Evolutionary conservation across 2,329 filamentous ascomycete species (phyloP).

Genomic region (Aureobasidium uvarum): DNA sequence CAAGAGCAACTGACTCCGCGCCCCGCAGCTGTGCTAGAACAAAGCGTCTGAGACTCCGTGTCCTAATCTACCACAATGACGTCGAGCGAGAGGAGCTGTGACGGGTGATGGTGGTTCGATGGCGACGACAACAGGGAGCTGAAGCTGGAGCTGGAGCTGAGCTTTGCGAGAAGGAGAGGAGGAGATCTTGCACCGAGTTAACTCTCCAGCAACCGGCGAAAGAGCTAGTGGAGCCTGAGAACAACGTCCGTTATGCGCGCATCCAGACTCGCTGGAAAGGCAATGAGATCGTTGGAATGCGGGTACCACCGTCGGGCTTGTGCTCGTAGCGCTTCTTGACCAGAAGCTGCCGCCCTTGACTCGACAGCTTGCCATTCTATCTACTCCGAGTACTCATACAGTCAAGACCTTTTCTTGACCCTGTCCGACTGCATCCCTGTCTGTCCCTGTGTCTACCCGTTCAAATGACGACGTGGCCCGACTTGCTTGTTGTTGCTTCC

Average conservation of each 20-base stretch:
- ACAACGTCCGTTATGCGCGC: slow-evolving; percentile 26
- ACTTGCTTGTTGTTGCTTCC: not conserved
- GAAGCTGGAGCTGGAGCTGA: slow-evolving; percentile 25
- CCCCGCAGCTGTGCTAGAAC: slow-evolving; percentile 24
- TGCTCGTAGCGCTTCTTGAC: not conserved
- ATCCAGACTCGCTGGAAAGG: slow-evolving; percentile 22
- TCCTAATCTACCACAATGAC: slow-evolving; percentile 22
- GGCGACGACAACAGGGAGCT: slow-evolving; percentile 10
- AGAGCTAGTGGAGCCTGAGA: slow-evolving; percentile 26
- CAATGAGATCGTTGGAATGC: slow-evolving; percentile 27
- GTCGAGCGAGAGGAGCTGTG: not conserved
- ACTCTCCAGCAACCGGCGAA: slow-evolving; percentile 21
- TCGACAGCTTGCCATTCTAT: not conserved
- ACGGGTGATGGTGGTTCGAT: not conserved
- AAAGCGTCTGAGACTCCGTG: slow-evolving; percentile 23
- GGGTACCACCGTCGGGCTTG: slow-evolving; percentile 26
- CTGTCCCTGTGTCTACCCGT: not conserved
- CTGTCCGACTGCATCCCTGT: not conserved
- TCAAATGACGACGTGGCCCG: slow-evolving; percentile 16
- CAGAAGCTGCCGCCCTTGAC: not conserved
- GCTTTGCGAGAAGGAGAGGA: slow-evolving; percentile 3
- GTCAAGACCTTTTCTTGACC: slow-evolving; percentile 2
- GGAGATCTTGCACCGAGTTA: slow-evolving; percentile 23
- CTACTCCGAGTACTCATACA: too few species aligned
- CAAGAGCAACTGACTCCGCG: slow-evolving; percentile 16